Conservation (phyloP, 164 flowering plant genomes). For the Vitis vinifera region ASM3070453v1 NC_081812.1:12084001-12084500, state of each 20-base stretch:
- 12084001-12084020: slow-evolving; percentile 14
- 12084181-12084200: neutral
- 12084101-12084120: slow-evolving; percentile 22
- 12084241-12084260: slow-evolving; percentile 47
- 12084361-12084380: slow-evolving; percentile 49
- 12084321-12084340: too few species aligned
- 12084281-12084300: slow-evolving; percentile 3
- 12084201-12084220: slow-evolving; percentile 11
- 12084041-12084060: slow-evolving; percentile 14
- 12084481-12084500: too few species aligned
- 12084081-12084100: slow-evolving; percentile 8
- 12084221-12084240: slow-evolving; percentile 28
- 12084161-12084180: slow-evolving; percentile 12
- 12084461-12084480: too few species aligned
- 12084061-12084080: slow-evolving; percentile 8
- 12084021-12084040: slow-evolving; percentile 12
- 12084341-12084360: too few species aligned
- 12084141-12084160: slow-evolving; percentile 8
- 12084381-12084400: slow-evolving; percentile 82
- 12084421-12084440: too few species aligned
- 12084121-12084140: neutral
- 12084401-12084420: neutral
- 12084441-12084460: too few species aligned
- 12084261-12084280: slow-evolving; percentile 23
- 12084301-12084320: neutral